Evolutionary conservation across 179 eudicot species (phyloP), one percentile per base, ranked within the genome.

Genomic region (Beta macrorhiza): DNA sequence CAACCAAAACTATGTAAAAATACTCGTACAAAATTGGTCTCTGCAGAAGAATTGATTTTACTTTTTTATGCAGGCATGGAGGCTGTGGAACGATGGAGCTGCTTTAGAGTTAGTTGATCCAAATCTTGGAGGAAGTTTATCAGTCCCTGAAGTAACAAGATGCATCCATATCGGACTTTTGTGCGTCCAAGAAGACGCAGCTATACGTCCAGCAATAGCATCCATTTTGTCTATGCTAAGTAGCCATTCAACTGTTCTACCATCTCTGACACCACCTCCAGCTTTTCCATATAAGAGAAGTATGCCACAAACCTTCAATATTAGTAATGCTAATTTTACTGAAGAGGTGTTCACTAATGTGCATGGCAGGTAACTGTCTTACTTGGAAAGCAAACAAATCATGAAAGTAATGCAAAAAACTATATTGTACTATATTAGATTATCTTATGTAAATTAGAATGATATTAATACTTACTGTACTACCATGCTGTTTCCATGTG

Each of bases 181-280:
- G 76, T 84, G 85, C 53, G 84, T 84, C 32, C 87, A 87, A 77
- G 85, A 87, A 64, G 84, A 74, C 7, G 80, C 78, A 5, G 74
- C 69, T 5, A 63, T 68, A 57, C 72, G 89, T 44, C 89, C 87
- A 42, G 79, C 80, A n/a, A 87, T 87, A 75, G 76, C 83, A 20
- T 55, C 65, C 3, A 82, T 87, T 0, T 67, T 84, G n/a, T 80
- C 75, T 44, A 82, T 84, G 87, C 78, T 86, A 25, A 81, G 37
- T 47, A 77, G 65, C 45, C 67, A 78, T 10, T 67, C 87, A 8
- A 19, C 59, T 47, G 51, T 47, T 47, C 51, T 47, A 47, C 51
- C 51, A 47, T 47, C 51, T 47, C 8, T 47, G 8, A 47, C 51
- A 47, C 7, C 51, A 5, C 51, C 51, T 47, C 51, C 51, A 47